These are phyloP conservation scores for Prunus davidiana DNA, from an alignment of 306 rosid species.

Conservation along the genomic window DNA sequence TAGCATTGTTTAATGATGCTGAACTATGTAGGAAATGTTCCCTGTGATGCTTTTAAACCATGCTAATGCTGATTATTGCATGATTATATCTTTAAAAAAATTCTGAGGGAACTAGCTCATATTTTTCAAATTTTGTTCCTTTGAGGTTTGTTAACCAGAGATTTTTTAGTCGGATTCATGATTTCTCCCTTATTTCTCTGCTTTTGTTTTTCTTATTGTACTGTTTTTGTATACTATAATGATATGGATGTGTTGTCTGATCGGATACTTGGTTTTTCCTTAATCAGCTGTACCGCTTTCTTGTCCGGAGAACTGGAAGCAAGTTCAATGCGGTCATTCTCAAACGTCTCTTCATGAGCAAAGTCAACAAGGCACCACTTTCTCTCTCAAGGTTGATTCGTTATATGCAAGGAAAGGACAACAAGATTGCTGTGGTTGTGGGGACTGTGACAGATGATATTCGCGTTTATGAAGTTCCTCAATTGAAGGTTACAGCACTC, in stretches of 20 bases:
- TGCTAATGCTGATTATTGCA: constrained; percentile 59
- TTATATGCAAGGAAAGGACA: constrained; percentile 55
- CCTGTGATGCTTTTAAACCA: constrained; percentile 38
- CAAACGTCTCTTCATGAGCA: constrained; percentile 72
- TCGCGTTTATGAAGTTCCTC: constrained; percentile 48
- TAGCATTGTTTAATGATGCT: background rate
- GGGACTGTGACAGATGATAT: constrained; percentile 58
- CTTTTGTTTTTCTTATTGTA: background rate
- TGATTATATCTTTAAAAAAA: constrained; percentile 26
- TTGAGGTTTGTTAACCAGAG: background rate
- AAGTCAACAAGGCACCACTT: constrained; percentile 62
- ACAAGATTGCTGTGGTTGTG: constrained; percentile 58
- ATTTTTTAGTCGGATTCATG: background rate
- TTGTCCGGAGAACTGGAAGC: constrained; percentile 75
- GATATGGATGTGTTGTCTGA: constrained; percentile 1
- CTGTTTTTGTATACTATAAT: background rate
- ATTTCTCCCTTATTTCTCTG: background rate
- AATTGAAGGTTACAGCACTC: constrained; percentile 52
- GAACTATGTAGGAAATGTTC: constrained; percentile 2
- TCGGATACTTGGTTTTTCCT: background rate
- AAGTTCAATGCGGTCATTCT: constrained; percentile 48
- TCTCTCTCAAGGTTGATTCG: constrained; percentile 66
- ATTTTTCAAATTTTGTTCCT: background rate
- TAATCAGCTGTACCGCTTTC: constrained; percentile 79
- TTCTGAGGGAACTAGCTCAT: constrained; percentile 46